These are phyloP conservation scores for Onygena corvina DNA, from an alignment of 2,329 filamentous ascomycete genomes.

Conservation along the genomic window DNA sequence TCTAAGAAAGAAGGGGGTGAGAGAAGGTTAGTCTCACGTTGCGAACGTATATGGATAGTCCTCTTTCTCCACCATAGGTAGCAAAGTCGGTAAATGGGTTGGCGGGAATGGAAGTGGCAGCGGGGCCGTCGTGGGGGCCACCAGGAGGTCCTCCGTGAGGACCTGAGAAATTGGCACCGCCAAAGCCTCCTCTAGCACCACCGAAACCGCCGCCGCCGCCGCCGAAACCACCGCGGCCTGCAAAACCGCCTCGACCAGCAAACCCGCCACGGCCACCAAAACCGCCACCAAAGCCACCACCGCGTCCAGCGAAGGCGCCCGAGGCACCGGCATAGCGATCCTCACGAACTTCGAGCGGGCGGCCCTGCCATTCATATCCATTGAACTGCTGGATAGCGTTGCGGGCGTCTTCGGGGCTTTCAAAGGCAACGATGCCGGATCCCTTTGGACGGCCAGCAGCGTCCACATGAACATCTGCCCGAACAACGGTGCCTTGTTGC, in stretches of 20 bases:
- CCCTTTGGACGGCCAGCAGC: slow-evolving; percentile 91
- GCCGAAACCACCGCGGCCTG: slow-evolving; percentile 40
- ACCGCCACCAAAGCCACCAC: slow-evolving; percentile 28
- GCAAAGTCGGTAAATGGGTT: slow-evolving; percentile 94
- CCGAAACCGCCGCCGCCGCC: slow-evolving; percentile 48
- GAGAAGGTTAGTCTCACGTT: slow-evolving; percentile 55
- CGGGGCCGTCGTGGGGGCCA: slow-evolving; percentile 29
- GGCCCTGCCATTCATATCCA: slow-evolving; percentile 96
- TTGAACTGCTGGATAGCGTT: slow-evolving; percentile 97
- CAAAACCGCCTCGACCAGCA: slow-evolving; percentile 44
- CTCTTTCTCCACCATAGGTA: slow-evolving; percentile 71
- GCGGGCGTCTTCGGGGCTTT: slow-evolving; percentile 84
- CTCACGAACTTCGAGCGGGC: slow-evolving; percentile 84
- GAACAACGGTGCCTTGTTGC: slow-evolving; percentile 64
- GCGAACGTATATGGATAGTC: slow-evolving; percentile 82
- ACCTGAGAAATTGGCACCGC: slow-evolving; percentile 30
- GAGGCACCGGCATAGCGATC: slow-evolving; percentile 64
- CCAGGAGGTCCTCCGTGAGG: slow-evolving; percentile 13
- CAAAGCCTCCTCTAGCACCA: slow-evolving; percentile 36
- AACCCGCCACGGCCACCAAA: slow-evolving; percentile 42
- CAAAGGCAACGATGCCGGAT: slow-evolving; percentile 92
- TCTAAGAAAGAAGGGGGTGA: not conserved
- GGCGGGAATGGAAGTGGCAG: slow-evolving; percentile 42
- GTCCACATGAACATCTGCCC: slow-evolving; percentile 86
- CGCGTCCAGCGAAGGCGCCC: slow-evolving; percentile 33